Evolutionary conservation across 1,139 yeast genomes (phyloP).

Genomic region (Geotrichum bryndzae): DNA sequence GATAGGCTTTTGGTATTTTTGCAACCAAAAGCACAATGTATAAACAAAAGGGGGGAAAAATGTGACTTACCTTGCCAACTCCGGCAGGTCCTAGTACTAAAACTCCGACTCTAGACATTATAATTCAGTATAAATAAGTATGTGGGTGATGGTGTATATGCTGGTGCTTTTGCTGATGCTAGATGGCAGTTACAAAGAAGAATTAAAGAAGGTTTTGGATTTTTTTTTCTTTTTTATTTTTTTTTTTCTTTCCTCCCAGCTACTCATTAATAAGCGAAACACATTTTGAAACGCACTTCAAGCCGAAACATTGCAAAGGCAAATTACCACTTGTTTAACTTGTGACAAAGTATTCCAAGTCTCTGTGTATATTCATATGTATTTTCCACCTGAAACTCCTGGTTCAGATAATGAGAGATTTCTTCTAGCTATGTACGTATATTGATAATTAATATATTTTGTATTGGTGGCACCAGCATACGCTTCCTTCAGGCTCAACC

Average conservation of each 20-base stretch:
- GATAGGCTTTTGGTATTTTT: neutral
- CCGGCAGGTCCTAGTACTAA: slow-evolving; percentile 97
- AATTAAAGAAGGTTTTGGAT: neutral
- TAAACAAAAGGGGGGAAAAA: neutral
- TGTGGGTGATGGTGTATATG: neutral
- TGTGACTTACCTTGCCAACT: slow-evolving; percentile 57
- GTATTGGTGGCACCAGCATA: slow-evolving; percentile 34
- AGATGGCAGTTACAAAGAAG: neutral
- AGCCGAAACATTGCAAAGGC: neutral
- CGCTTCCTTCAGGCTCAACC: slow-evolving; percentile 35
- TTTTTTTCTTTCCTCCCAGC: neutral
- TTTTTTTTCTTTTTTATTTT: neutral
- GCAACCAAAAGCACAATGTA: neutral
- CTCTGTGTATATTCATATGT: too few relatives aligned
- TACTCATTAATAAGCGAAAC: neutral
- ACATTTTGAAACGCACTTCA: neutral
- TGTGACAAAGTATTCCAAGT: neutral
- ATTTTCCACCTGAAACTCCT: too few relatives aligned
- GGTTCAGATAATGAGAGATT: neutral
- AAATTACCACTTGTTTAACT: neutral
- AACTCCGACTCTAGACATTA: slow-evolving; percentile 96
- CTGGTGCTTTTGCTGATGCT: neutral
- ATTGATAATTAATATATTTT: neutral
- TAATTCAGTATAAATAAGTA: neutral
- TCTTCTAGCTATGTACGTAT: neutral